Evolutionary conservation across 345 rosid genomes (phyloP).

Genomic region (Camelina neglecta): DNA sequence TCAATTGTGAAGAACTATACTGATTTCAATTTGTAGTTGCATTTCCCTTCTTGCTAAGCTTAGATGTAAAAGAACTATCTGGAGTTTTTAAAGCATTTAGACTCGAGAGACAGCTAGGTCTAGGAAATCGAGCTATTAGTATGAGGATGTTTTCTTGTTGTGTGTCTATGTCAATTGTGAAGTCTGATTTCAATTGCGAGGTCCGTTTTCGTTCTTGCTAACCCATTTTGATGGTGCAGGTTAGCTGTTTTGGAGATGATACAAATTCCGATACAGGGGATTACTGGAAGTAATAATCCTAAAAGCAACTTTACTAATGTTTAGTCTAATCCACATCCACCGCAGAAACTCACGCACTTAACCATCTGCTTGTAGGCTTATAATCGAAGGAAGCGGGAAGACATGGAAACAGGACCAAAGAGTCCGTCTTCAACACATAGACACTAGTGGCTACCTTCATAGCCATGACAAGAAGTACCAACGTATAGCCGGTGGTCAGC

Average conservation of each 20-base stretch:
- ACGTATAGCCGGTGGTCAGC: constrained; percentile 99
- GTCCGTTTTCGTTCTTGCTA: background rate
- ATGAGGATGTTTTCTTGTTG: background rate
- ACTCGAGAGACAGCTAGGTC: background rate
- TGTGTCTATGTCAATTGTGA: constrained; percentile 5
- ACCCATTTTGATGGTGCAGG: constrained; percentile 49
- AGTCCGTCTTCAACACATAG: constrained; percentile 92
- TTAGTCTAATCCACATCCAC: constrained; percentile 10
- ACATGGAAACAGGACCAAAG: constrained; percentile 91
- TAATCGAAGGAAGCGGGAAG: constrained; percentile 89
- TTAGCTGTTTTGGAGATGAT: constrained; percentile 98
- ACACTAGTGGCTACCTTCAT: constrained; percentile 92
- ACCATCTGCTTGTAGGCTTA: constrained; percentile 57
- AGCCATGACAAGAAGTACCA: constrained; percentile 97
- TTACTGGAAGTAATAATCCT: constrained; percentile 78
- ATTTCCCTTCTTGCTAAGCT: background rate
- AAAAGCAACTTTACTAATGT: constrained; percentile 14
- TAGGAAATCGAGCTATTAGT: background rate
- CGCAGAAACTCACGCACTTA: constrained; percentile 3
- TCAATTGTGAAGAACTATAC: background rate
- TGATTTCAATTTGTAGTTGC: background rate
- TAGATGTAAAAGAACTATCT: background rate
- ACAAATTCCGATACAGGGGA: constrained; percentile 94
- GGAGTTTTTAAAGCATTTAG: background rate
- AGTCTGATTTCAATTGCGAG: background rate